Evolutionary conservation across 371 early-diverging fungal genomes (phyloP).

Genomic region (Apophysomyces variabilis): DNA sequence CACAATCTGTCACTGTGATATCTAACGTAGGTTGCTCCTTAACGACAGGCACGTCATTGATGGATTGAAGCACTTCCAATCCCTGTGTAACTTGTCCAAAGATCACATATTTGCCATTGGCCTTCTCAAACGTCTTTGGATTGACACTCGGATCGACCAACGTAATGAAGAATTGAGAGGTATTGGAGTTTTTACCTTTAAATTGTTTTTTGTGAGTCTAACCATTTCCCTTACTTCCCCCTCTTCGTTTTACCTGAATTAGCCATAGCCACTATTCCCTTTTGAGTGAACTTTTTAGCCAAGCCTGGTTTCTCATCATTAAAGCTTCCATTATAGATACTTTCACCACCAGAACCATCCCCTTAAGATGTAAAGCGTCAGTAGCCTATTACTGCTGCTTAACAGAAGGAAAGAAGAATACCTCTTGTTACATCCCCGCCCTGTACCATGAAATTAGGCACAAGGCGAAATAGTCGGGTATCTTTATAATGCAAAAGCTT

Average conservation of each 20-base stretch:
- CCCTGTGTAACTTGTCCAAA: constrained; percentile 75
- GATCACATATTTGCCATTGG: constrained; percentile 81
- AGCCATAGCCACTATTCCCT: constrained; percentile 79
- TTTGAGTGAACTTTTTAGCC: constrained; percentile 48
- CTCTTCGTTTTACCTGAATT: constrained; percentile 56
- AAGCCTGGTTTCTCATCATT: constrained; percentile 72
- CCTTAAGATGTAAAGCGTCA: constrained; percentile 21
- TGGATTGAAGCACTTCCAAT: constrained; percentile 42
- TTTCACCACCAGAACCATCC: constrained; percentile 81
- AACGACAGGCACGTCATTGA: constrained; percentile 45
- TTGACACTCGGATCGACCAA: constrained; percentile 41
- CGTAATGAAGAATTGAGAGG: constrained; percentile 84
- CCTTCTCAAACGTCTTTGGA: constrained; percentile 53
- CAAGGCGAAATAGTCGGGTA: constrained; percentile 58
- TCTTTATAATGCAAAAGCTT: constrained; percentile 61
- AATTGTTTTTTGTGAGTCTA: no score
- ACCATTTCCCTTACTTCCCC: no score
- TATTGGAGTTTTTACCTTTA: constrained; percentile 79
- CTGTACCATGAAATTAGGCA: constrained; percentile 73
- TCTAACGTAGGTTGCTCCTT: constrained; percentile 44
- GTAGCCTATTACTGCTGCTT: background rate
- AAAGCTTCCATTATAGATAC: constrained; percentile 73
- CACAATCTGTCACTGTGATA: constrained; percentile 47
- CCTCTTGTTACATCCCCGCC: constrained; percentile 83
- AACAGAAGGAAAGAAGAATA: constrained; percentile 10